Evolutionary conservation across 2,329 filamentous ascomycete species (phyloP), one percentile per base, ranked within the genome.

Genomic region (Neofusicoccum kwambonambiense): DNA sequence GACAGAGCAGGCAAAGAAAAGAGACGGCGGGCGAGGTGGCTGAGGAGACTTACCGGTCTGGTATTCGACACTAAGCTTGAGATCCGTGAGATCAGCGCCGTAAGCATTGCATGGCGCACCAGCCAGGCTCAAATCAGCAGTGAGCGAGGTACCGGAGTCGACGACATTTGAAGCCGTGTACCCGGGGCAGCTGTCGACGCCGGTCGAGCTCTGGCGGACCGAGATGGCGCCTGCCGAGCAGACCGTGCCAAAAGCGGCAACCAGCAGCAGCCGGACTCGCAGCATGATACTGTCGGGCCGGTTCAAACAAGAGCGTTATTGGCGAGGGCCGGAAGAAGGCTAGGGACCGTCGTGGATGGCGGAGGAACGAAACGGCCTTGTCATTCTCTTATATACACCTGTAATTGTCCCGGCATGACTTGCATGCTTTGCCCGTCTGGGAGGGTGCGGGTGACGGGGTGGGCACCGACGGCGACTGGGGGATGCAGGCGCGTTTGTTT

Each of bases 51-150:
- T 72, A 88, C 86, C 80, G 42, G 82, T 85, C 70, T 90, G 83
- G 70, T 89, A 88, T 67, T 87, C 84, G 15, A 89, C 87, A 7
- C 81, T 75, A 64, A 90, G 77, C 65, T 81, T 86, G 68, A 89
- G 75, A 64, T 84, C 77, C 58, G 79, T 72, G 64, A 89, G 68
- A 69, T 89, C 87, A 2, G 78, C 78, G 54, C 87, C 86, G 69
- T 87, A 89, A 15, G 78, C 78, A 71, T 88, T 85, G 75, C 87
- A 89, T 5, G 89, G 82, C 9, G 81, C 71, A 0, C 91, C 91
- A 7, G 89, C 89, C 11, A 96, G 83, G 2, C 78, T 83, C 54
- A 96, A 81, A 68, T 90, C 84, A 1, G 91, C 92, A 0, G 86
- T 90, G 62, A 95, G 78, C 8, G 86, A 86, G 57, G 79, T 80